Base-by-base conservation (phyloP, 805 yeast species). In the Saccharomycopsis lassenensis region DNA sequence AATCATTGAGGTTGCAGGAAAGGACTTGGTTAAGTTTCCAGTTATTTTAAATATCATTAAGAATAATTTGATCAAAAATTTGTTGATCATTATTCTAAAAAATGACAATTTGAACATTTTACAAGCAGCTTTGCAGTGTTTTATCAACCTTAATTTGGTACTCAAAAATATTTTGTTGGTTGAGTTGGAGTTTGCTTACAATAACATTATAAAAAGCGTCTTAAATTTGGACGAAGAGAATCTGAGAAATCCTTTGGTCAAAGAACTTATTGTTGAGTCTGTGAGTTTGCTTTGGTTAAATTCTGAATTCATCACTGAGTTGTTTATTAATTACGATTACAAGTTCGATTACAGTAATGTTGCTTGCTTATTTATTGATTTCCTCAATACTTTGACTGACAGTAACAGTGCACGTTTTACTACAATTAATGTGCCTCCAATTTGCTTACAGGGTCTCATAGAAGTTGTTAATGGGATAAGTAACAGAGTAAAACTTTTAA, bases 371-470 rank as follows among this genome's bases (percentile, higher is more conserved):
- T 59, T 83, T 19, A 54, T 91, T 28, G 79, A 79, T 31, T 71
- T 79, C 31, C 63, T 91, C 36, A 75, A 94, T 36, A 71, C 79
- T 35, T 61, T 86, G 22, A 77, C 96, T 0, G 68, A 84, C 29
- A 94, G 97, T 0, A 94, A 86, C 51, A 71, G 89, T 7, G 94
- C 96, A 0, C 48, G 67, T 7, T 63, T 69, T 48, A 77, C 94
- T 0, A 82, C 95, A 0, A 83, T 81, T 26, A 78, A 72, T 49
- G 94, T 89, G 1, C 97, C 98, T 1, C 95, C 97, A 0, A 69
- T 86, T 5, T 89, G 97, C 49, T 62, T 91, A 35, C 97, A 91
- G 49, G 94, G 96, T 1, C 55, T 91, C 2, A 61, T 89, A 16
- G 68, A 82, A 2, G 74, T 80, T 38, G 62, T 87, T 28, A 70